Conservation (phyloP, 208 protist species). For the Acanthamoeba healyi region DNA sequence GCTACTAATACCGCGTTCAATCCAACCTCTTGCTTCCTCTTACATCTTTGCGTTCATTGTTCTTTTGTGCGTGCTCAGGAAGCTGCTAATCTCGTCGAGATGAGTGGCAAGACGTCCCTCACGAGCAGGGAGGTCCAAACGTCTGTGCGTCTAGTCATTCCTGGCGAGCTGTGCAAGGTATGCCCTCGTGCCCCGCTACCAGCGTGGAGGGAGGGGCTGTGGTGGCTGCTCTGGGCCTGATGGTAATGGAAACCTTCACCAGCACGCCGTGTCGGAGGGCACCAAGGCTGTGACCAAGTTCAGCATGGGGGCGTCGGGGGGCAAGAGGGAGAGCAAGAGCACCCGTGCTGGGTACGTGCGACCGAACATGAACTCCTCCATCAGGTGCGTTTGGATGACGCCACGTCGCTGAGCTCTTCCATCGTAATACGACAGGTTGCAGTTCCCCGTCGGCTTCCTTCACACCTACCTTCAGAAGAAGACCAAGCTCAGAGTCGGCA, state of each 20-base stretch:
- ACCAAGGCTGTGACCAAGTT: constrained; percentile 99
- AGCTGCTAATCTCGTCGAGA: not conserved
- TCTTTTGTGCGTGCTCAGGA: not conserved
- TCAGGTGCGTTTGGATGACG: too few species aligned
- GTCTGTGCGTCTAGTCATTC: constrained; percentile 97
- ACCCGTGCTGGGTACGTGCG: constrained; percentile 29
- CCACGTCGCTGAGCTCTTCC: too few species aligned
- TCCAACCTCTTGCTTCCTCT: constrained; percentile 93
- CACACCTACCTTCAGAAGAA: constrained; percentile 92
- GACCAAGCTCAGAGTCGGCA: constrained; percentile 95
- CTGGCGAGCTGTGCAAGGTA: constrained; percentile 97
- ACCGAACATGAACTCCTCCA: not conserved
- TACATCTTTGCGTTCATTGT: constrained; percentile 83
- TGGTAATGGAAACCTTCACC: constrained; percentile 75
- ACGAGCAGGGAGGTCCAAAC: constrained; percentile 98
- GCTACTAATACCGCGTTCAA: too few species aligned
- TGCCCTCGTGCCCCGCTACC: too few species aligned
- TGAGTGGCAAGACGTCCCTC: constrained; percentile 97
- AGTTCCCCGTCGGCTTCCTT: constrained; percentile 98
- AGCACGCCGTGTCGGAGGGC: constrained; percentile 99
- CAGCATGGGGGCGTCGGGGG: not conserved
- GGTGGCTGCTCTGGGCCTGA: not conserved
- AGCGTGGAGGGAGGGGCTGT: constrained; percentile 85
- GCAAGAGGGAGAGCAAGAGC: not conserved
- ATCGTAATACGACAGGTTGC: constrained; percentile 92